phyloP scores from a whole-genome alignment of 148 eudicot species.

The Spergularia marina region DNA sequence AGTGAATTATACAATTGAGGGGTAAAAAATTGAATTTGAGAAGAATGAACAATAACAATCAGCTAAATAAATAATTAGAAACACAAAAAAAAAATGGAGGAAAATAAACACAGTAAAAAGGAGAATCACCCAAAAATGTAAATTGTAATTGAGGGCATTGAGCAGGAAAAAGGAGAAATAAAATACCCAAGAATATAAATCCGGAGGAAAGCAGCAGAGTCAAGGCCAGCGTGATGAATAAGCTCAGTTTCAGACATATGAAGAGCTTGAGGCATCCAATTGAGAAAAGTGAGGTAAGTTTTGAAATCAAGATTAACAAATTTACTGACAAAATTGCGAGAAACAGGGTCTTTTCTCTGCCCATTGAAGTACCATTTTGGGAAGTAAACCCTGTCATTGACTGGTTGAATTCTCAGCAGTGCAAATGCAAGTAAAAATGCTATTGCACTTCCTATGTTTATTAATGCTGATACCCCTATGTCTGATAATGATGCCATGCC shows the following conservation, averaged over 20 bases:
- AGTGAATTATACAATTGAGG: neutral
- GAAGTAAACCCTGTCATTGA: slow-evolving; percentile 92
- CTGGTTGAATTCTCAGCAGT: slow-evolving; percentile 80
- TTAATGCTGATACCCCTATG: slow-evolving; percentile 87
- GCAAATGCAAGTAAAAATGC: slow-evolving; percentile 91
- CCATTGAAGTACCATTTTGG: slow-evolving; percentile 87
- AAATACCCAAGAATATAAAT: slow-evolving; percentile 80
- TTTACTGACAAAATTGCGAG: slow-evolving; percentile 63
- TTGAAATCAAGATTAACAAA: slow-evolving; percentile 67
- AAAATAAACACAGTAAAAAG: neutral
- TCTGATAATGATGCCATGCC: slow-evolving; percentile 78
- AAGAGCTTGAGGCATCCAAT: slow-evolving; percentile 97
- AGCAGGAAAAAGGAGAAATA: neutral
- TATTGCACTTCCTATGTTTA: slow-evolving; percentile 70
- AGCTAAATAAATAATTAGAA: neutral
- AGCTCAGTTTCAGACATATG: slow-evolving; percentile 66
- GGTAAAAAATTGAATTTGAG: too few relatives aligned
- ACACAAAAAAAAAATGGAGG: slow-evolving; percentile 5
- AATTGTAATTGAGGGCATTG: neutral
- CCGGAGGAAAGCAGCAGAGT: slow-evolving; percentile 92
- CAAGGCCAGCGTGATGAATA: slow-evolving; percentile 90
- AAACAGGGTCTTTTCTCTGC: slow-evolving; percentile 49
- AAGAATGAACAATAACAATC: too few relatives aligned
- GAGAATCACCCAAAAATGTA: too few relatives aligned
- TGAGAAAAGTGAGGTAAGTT: slow-evolving; percentile 82